These are phyloP conservation scores for Fusarium anguioides DNA, from an alignment of 2,329 filamentous ascomycete species.

Conservation along the genomic window DNA sequence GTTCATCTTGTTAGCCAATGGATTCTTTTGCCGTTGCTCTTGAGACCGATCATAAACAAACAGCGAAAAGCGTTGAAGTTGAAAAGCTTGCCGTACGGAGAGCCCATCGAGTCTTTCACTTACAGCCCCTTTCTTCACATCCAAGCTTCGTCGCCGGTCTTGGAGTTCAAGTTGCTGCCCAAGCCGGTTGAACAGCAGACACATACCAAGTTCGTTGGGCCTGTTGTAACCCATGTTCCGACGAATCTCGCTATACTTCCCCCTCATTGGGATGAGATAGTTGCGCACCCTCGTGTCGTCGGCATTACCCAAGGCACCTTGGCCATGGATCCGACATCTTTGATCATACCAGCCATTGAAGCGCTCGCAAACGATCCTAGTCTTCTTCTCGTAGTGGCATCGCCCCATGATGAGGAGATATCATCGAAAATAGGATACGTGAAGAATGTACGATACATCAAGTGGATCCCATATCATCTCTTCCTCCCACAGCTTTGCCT, in stretches of 20 bases:
- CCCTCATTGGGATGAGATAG: constrained; percentile 48
- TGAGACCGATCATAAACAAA: constrained; percentile 47
- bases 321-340: constrained; percentile 50
- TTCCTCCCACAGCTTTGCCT: constrained; percentile 50
- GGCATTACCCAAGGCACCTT: constrained; percentile 55
- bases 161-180: constrained; percentile 49
- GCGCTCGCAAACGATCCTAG: constrained; percentile 46
- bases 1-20: constrained; percentile 45
- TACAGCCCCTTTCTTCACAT: constrained; percentile 55
- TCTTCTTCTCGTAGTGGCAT: constrained; percentile 50
- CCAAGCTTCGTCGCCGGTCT: constrained; percentile 49
- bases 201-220: constrained; percentile 49
- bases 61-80: constrained; percentile 48
- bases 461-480: constrained; percentile 52
- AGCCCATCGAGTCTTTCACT: constrained; percentile 48
- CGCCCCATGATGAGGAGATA: constrained; percentile 46
- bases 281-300: constrained; percentile 45
- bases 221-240: constrained; percentile 46
- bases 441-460: constrained; percentile 47
- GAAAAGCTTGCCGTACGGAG: constrained; percentile 42
- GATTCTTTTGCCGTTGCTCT: constrained; percentile 42
- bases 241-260: constrained; percentile 40
- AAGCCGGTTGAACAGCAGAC: constrained; percentile 33
- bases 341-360: constrained; percentile 53
- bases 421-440: constrained; percentile 33